These are phyloP conservation scores for Fusarium dimerum DNA, from an alignment of 2,329 filamentous ascomycete genomes.

Conservation along the genomic window DNA sequence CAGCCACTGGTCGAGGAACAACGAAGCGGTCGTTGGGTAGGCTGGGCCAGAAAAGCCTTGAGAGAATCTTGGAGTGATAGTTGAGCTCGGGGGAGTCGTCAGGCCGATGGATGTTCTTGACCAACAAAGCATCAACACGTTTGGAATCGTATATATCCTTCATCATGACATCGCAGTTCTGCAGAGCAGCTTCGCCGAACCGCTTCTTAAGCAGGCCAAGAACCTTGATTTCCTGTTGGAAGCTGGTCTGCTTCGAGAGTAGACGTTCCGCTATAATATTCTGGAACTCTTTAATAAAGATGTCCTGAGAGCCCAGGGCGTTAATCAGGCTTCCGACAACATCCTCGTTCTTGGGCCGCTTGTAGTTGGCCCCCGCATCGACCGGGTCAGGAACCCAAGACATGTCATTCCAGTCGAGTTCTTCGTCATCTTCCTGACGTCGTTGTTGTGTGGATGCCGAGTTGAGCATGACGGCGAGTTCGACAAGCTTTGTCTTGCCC, in stretches of 20 bases:
- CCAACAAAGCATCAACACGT: conserved; percentile 69
- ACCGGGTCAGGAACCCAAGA: conserved; percentile 90
- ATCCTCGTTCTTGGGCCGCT: conserved; percentile 83
- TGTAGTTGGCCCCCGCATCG: conserved; percentile 91
- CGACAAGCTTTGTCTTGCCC: conserved; percentile 56
- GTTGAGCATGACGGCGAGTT: conserved; percentile 67
- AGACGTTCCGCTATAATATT: conserved; percentile 84
- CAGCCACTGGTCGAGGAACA: conserved; percentile 59
- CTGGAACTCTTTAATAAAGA: conserved; percentile 94
- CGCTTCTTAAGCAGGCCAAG: conserved; percentile 85
- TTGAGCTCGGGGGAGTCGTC: conserved; percentile 30
- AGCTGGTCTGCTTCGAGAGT: conserved; percentile 64
- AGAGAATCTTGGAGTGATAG: conserved; percentile 83
- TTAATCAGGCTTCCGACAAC: conserved; percentile 89
- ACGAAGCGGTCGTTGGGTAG: conserved; percentile 70
- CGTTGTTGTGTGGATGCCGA: conserved; percentile 58
- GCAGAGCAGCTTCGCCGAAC: conserved; percentile 82
- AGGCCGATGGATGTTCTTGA: conserved; percentile 39
- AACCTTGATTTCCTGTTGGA: conserved; percentile 79
- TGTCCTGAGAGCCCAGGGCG: conserved; percentile 84
- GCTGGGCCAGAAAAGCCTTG: conserved; percentile 89
- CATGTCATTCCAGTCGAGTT: conserved; percentile 89
- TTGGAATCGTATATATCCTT: conserved; percentile 86
- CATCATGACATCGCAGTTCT: conserved; percentile 97
- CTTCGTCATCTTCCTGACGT: conserved; percentile 61